Conservation (phyloP, 371 early-diverging fungal genomes). For the Amoeboaphelidium protococcarum region DNA sequence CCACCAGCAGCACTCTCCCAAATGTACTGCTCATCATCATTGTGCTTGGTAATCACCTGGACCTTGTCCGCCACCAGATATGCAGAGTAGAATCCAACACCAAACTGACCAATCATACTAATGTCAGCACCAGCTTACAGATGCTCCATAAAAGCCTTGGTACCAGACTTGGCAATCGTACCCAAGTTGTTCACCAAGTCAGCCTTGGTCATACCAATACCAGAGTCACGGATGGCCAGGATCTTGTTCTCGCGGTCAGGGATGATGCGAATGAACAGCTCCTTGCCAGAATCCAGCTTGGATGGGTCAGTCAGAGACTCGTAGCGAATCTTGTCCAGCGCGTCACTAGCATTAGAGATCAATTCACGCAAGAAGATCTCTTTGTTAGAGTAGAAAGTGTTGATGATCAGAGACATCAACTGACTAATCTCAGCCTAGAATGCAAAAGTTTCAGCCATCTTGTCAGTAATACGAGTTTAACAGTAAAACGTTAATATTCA, state of each 20-base stretch:
- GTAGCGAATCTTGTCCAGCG: conserved; percentile 76
- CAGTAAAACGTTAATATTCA: no score
- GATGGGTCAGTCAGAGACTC: conserved; percentile 33
- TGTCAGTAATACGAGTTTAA: no score
- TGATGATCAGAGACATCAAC: no score
- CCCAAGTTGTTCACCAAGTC: conserved; percentile 78
- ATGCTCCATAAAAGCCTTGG: conserved; percentile 28
- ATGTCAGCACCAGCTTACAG: conserved; percentile 27
- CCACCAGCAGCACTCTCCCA: conserved; percentile 44
- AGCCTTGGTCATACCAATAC: conserved; percentile 85
- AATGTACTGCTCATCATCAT: conserved; percentile 49
- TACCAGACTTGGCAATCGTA: conserved; percentile 68
- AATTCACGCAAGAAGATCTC: conserved; percentile 87
- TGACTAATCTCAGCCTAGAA: no score
- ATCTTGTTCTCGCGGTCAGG: conserved; percentile 32
- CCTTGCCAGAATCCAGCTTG: conserved; percentile 19
- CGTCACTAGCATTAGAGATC: conserved; percentile 91
- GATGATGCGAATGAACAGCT: conserved; percentile 41
- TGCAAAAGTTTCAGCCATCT: no score
- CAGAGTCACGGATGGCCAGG: conserved; percentile 66
- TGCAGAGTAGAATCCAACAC: conserved; percentile 88
- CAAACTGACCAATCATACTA: conserved; percentile 85
- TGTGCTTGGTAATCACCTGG: conserved; percentile 67
- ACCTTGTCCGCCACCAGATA: conserved; percentile 87
- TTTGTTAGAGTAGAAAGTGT: conserved; percentile 16